Percentiles rank a stretch among this genome's conserved stretches.
These are phyloP conservation scores for Adansonia madagascariensis DNA, from an alignment of 441 rosid species.

Conservation along the genomic window DNA sequence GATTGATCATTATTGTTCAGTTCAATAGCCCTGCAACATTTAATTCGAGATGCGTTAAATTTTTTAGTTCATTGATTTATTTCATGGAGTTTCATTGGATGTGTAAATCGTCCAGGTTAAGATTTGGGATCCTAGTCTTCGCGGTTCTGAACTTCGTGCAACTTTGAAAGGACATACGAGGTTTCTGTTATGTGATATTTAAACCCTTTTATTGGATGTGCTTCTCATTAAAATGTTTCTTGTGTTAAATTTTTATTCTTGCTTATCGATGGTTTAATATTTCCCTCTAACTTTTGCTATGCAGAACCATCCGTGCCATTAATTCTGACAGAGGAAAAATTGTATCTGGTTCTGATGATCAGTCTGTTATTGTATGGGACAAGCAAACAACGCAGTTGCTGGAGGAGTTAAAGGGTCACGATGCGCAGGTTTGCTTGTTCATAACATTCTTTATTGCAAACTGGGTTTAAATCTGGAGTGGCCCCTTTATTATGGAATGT, in stretches of 20 bases:
- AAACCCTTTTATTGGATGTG: conserved; percentile 19
- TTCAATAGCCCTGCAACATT: background rate
- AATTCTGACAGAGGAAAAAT: conserved; percentile 98
- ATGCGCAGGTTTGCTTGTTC: conserved; percentile 71
- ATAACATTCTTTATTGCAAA: conserved; percentile 22
- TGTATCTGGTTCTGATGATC: conserved; percentile 99
- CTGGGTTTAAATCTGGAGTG: conserved; percentile 12
- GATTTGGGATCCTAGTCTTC: conserved; percentile 99
- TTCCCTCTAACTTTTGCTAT: conserved; percentile 22
- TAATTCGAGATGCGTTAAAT: background rate
- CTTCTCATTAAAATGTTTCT: conserved; percentile 9
- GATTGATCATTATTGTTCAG: conserved; percentile 6
- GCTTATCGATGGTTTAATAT: conserved; percentile 13
- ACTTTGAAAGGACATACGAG: conserved; percentile 92
- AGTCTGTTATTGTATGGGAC: conserved; percentile 94
- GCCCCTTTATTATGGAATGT: conserved; percentile 11
- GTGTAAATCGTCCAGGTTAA: conserved; percentile 65
- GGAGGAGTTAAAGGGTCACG: conserved; percentile 96
- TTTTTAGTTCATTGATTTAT: background rate
- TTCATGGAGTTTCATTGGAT: background rate
- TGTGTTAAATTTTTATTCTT: background rate
- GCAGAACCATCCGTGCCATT: conserved; percentile 92
- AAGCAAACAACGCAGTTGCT: conserved; percentile 91
- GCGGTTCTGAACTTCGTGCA: conserved; percentile 95
- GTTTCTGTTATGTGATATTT: conserved; percentile 40